Conservation (phyloP, 768 basidiomycete species). For the Pleurotus cornucopiae region DNA sequence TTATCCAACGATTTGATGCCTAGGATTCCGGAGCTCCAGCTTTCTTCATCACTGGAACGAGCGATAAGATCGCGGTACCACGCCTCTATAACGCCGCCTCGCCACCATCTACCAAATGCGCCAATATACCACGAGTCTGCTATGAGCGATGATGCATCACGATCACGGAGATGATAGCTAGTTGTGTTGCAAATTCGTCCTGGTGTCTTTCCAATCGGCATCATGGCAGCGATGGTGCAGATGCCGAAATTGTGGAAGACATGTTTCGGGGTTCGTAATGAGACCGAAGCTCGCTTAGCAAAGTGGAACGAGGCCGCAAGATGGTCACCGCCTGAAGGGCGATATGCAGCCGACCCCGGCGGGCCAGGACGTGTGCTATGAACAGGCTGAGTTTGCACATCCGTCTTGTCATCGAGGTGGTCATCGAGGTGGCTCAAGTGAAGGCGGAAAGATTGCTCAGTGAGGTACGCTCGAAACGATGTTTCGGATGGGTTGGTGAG, state of each 20-base stretch:
- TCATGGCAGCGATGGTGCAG: slow-evolving; percentile 80
- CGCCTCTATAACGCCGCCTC: slow-evolving; percentile 75
- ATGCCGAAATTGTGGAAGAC: slow-evolving; percentile 84
- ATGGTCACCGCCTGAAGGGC: slow-evolving; percentile 14
- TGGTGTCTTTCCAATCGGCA: slow-evolving; percentile 44
- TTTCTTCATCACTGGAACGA: slow-evolving; percentile 63
- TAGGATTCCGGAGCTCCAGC: slow-evolving; percentile 75
- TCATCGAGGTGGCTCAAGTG: slow-evolving; percentile 86
- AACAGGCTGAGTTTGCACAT: slow-evolving; percentile 16
- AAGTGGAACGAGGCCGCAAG: slow-evolving; percentile 66
- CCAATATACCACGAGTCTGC: slow-evolving; percentile 89
- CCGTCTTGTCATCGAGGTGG: slow-evolving; percentile 49
- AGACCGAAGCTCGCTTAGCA: slow-evolving; percentile 87
- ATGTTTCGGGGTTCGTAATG: slow-evolving; percentile 86
- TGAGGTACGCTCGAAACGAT: slow-evolving; percentile 91
- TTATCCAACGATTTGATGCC: slow-evolving; percentile 71
- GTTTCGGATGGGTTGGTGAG: slow-evolving; percentile 92
- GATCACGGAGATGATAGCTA: slow-evolving; percentile 21
- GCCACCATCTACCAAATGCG: slow-evolving; percentile 90
- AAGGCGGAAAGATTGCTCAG: slow-evolving; percentile 95
- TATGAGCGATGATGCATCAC: slow-evolving; percentile 43
- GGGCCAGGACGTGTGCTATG: background rate
- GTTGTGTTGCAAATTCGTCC: slow-evolving; percentile 23
- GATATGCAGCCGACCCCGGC: background rate
- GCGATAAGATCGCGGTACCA: slow-evolving; percentile 72